Percentiles rank a stretch among this genome's conserved stretches.
These are phyloP conservation scores for Kalmusia sp. DNA, from an alignment of 2,329 filamentous ascomycete species.

Conservation along the genomic window DNA sequence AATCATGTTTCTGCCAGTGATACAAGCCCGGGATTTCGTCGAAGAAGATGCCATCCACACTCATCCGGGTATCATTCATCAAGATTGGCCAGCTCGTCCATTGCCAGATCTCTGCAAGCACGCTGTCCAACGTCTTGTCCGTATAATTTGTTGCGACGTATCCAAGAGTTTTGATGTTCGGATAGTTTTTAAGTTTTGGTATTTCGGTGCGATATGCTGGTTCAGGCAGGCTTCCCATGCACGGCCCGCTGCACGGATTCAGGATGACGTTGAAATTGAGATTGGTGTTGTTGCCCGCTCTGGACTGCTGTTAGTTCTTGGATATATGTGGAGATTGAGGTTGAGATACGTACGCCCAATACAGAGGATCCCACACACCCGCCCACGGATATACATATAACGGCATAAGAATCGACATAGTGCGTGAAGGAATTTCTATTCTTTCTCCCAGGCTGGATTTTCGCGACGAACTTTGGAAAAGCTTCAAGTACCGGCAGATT, in stretches of 20 bases:
- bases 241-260: conserved; percentile 51
- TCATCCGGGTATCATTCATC: conserved; percentile 41
- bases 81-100: conserved; percentile 53
- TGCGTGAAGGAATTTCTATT: not conserved
- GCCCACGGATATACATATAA: conserved; percentile 58
- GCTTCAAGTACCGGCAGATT: conserved; percentile 1
- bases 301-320: conserved; percentile 1
- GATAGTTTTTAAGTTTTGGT: conserved; percentile 45
- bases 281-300: conserved; percentile 37
- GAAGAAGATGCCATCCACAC: conserved; percentile 56
- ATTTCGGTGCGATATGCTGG: conserved; percentile 39
- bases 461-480: not conserved
- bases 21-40: conserved; percentile 49
- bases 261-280: conserved; percentile 59
- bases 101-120: conserved; percentile 49
- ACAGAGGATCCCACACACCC: conserved; percentile 55
- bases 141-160: conserved; percentile 61
- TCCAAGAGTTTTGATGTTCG: conserved; percentile 57
- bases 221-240: conserved; percentile 17
- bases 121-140: conserved; percentile 25
- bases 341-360: conserved; percentile 47
- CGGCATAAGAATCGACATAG: conserved; percentile 51
- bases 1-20: conserved; percentile 25
- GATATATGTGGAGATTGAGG: not conserved
- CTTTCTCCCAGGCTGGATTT: not conserved